Conservation (phyloP, 257 asterid species). For the Linderniella brevidens region DNA sequence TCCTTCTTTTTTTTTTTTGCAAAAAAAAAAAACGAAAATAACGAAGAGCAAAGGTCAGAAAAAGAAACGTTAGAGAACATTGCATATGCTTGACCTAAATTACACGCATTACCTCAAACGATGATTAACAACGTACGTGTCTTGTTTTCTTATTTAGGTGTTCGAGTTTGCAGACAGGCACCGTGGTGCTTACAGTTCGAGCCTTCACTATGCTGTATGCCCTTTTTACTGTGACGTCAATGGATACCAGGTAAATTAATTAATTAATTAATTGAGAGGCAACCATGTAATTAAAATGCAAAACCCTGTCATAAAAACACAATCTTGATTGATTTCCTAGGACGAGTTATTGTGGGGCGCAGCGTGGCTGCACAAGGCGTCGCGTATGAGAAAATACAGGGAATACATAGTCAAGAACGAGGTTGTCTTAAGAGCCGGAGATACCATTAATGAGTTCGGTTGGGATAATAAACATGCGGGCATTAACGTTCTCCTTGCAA, state of each 20-base stretch:
- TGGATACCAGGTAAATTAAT: constrained; percentile 54
- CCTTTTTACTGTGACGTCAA: constrained; percentile 79
- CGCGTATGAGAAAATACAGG: constrained; percentile 45
- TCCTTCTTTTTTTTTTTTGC: too few species aligned
- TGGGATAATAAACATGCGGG: constrained; percentile 97
- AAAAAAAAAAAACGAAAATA: too few species aligned
- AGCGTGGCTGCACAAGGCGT: constrained; percentile 94
- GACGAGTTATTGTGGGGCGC: constrained; percentile 88
- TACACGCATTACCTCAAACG: background rate
- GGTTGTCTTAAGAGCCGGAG: constrained; percentile 72
- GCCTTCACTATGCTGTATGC: constrained; percentile 57
- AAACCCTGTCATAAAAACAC: background rate
- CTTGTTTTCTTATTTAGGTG: constrained; percentile 25
- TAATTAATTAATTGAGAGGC: background rate
- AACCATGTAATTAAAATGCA: background rate
- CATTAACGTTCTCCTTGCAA: constrained; percentile 72
- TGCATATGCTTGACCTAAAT: background rate
- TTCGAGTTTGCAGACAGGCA: constrained; percentile 81
- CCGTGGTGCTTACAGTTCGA: constrained; percentile 76
- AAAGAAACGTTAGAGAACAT: background rate
- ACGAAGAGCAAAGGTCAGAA: too few species aligned
- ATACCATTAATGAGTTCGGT: constrained; percentile 77
- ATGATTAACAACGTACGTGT: background rate
- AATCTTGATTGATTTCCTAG: constrained; percentile 14
- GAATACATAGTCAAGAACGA: constrained; percentile 68